Evolutionary conservation across 2,329 filamentous ascomycete species (phyloP).

Genomic region (Exophiala oligosperma): DNA sequence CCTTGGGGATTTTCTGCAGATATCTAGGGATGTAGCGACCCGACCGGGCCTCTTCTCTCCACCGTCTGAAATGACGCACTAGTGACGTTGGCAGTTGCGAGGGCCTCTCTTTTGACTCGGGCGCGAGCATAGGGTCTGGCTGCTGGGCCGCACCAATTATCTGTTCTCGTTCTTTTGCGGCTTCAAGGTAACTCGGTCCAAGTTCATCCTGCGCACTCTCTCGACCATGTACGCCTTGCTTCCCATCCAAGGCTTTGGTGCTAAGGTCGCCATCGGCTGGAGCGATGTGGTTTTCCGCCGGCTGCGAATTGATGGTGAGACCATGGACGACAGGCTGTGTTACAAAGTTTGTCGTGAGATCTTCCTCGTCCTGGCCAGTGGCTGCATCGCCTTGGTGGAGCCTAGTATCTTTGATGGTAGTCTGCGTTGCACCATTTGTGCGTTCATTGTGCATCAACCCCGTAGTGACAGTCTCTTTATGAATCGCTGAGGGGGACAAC

Average conservation of each 20-base stretch:
- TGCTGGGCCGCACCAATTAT: neutral
- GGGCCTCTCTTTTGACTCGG: neutral
- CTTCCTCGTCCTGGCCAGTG: too few relatives aligned
- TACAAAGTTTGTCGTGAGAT: too few relatives aligned
- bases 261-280: too few relatives aligned
- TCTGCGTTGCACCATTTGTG: neutral
- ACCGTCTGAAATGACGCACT: constrained; percentile 6
- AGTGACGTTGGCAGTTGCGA: neutral
- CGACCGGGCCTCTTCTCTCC: constrained; percentile 8
- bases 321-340: too few relatives aligned
- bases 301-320: too few relatives aligned
- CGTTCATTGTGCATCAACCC: too few relatives aligned
- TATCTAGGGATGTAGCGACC: constrained; percentile 14
- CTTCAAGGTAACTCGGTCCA: too few relatives aligned
- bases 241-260: too few relatives aligned
- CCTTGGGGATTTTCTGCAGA: constrained; percentile 10
- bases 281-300: too few relatives aligned
- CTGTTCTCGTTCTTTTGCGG: neutral
- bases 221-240: too few relatives aligned
- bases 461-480: neutral
- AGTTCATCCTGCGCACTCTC: too few relatives aligned
- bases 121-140: neutral
- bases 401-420: neutral
- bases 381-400: too few relatives aligned
- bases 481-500: neutral